Conservation (phyloP, 768 basidiomycete genomes). For the Cystofilobasidium bisporidii region DNA sequence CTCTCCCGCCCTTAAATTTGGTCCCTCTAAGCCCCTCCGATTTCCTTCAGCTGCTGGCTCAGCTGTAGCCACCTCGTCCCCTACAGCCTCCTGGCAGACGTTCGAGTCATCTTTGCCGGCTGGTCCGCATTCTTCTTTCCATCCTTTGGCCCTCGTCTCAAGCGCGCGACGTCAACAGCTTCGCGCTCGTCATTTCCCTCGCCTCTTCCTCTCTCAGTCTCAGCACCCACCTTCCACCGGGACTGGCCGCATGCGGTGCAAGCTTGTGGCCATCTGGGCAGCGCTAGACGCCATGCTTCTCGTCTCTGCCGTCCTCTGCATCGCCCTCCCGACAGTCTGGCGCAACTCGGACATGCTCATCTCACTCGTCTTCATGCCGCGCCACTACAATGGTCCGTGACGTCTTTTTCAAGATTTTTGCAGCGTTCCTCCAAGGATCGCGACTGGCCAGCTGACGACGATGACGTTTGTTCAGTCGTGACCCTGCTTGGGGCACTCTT, state of each 20-base stretch:
- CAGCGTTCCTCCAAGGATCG: no score
- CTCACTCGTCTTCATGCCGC: slow-evolving; percentile 57
- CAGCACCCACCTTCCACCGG: no score
- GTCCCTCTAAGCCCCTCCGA: no score
- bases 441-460: no score
- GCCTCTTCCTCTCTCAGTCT: neutral
- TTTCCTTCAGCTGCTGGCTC: neutral
- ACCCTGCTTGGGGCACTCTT: slow-evolving; percentile 64
- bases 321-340: slow-evolving; percentile 65
- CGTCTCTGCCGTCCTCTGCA: slow-evolving; percentile 55
- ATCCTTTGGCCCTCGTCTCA: no score
- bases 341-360: slow-evolving; percentile 56
- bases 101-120: neutral
- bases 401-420: no score
- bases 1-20: no score
- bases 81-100: no score
- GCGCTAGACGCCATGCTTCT: slow-evolving; percentile 62
- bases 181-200: no score
- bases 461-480: no score
- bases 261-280: slow-evolving; percentile 55
- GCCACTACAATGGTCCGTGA: slow-evolving; percentile 52
- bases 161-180: no score
- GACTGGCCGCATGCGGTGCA: slow-evolving; percentile 4
- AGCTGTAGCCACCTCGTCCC: no score
- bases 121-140: neutral